Percentiles rank a stretch among this genome's conserved stretches.
These are phyloP conservation scores for Penstemon davidsonii DNA, from an alignment of 257 asterid species.

Conservation along the genomic window DNA sequence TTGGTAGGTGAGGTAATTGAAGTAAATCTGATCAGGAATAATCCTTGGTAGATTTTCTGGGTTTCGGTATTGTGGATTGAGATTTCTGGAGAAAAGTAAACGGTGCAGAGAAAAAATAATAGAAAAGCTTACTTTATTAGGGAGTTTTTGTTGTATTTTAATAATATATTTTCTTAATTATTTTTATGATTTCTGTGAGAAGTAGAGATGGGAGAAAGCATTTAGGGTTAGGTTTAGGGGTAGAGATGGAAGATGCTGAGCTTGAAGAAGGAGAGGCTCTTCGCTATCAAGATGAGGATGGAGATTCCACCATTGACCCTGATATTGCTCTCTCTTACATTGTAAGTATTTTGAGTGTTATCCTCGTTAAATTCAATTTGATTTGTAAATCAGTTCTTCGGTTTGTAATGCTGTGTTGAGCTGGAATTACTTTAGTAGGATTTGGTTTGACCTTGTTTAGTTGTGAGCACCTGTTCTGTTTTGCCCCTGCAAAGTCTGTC, in stretches of 20 bases:
- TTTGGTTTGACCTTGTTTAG: constrained; percentile 30
- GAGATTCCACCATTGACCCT: constrained; percentile 82
- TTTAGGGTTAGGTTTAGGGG: constrained; percentile 55
- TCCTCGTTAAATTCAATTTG: not conserved
- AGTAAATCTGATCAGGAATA: constrained; percentile 46
- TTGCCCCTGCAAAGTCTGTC: constrained; percentile 19
- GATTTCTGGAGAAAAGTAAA: constrained; percentile 47
- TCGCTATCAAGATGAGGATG: constrained; percentile 41
- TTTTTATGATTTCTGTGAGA: constrained; percentile 74
- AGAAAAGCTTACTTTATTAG: constrained; percentile 26
- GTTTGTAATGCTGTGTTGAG: constrained; percentile 21
- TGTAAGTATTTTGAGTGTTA: constrained; percentile 45
- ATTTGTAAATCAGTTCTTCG: constrained; percentile 24
- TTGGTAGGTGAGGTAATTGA: constrained; percentile 49
- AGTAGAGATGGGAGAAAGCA: constrained; percentile 73
- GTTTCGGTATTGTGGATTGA: constrained; percentile 35
- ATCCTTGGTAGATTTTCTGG: constrained; percentile 36
- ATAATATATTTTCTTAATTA: constrained; percentile 9
- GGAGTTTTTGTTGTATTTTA: constrained; percentile 31
- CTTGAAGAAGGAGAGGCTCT: constrained; percentile 98
- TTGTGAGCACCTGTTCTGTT: not conserved
- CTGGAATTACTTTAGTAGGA: constrained; percentile 22
- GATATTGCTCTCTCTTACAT: constrained; percentile 92
- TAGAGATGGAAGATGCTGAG: constrained; percentile 80
- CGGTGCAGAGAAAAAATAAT: constrained; percentile 26